A percentile compares a stretch with the other conserved stretches of the same genome.
Evolutionary conservation across 2,329 filamentous ascomycete species (phyloP).

Genomic region (Fusarium sp.): DNA sequence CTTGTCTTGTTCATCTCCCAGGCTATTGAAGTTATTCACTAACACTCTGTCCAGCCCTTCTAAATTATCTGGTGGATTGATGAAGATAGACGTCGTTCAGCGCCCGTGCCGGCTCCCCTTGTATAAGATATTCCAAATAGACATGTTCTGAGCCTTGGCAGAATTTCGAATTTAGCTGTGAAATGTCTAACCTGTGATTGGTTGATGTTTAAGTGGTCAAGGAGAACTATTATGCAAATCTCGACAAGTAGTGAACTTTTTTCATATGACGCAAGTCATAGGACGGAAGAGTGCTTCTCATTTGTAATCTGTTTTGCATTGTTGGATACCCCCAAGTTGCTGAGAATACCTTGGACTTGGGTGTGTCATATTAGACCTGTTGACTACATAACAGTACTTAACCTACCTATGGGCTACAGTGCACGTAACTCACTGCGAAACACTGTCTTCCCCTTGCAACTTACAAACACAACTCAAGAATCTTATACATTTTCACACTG

Average conservation of each 20-base stretch:
- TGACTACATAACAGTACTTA: too few species aligned
- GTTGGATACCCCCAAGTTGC: neutral
- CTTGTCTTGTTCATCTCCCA: constrained; percentile 43
- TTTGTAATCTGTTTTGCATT: neutral
- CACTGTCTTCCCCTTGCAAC: constrained; percentile 30
- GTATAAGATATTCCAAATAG: constrained; percentile 58
- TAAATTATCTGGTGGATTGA: constrained; percentile 52
- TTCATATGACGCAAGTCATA: too few species aligned
- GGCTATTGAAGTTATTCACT: constrained; percentile 24
- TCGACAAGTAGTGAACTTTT: neutral
- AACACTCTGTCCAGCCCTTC: constrained; percentile 55
- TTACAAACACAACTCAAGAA: constrained; percentile 29
- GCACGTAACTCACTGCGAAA: neutral
- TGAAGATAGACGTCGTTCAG: constrained; percentile 50
- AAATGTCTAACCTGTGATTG: constrained; percentile 48
- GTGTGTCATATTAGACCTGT: neutral
- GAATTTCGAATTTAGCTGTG: constrained; percentile 39
- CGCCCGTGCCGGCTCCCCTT: constrained; percentile 49
- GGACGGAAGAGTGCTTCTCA: too few species aligned
- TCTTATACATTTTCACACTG: constrained; percentile 26
- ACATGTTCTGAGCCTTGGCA: constrained; percentile 47
- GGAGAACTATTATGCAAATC: neutral
- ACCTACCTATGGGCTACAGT: too few species aligned
- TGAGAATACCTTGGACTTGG: neutral
- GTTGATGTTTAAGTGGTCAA: constrained; percentile 11